Base-by-base conservation (phyloP, 371 early-diverging fungal species). In the Fennellomyces sp. region DNA sequence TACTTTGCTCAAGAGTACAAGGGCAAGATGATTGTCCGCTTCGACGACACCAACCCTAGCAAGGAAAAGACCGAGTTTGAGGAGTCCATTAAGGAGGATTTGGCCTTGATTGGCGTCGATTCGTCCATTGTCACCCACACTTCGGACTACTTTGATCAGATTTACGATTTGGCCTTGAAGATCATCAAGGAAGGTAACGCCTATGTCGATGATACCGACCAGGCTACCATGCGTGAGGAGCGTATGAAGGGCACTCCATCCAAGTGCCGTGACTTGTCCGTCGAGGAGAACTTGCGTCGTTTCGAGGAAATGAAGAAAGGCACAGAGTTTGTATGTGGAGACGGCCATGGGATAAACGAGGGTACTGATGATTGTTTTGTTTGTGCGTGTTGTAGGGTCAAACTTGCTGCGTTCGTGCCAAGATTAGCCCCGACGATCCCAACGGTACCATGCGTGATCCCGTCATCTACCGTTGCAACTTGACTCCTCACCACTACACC, bases 381-480 rank as follows among this genome's bases (percentile, higher is more conserved):
- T 19, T 56, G 8, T 36, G 31, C 13, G 0, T 33, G 49, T 42
- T 45, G 25, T 72, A 89, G 81, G 91, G 96, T 13, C 81, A 88
- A 56, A 88, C 82, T 23, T 97, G 88, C 81, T 97, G 98, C 68
- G 73, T 99, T 56, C 91, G 99, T 59, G 99, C 99, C 60, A 99
- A 99, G 82, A 99, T 99, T 59, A 91, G 93, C 65, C 91, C 95
- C 68, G 87, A 95, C 59, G 87, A 90, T 72, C 84, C 78, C 47
- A 99, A 99, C 84, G 97, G 97, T 80, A 93, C 99, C 21, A 78
- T 99, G 84, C 91, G 99, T 67, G 99, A 99, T 75, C 99, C 99
- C 41, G 99, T 99, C 49, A 97, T 99, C 64, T 99, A 95, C 82
- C 91, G 99, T 55, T 93, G 92, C 84, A 96, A 95, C 77, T 73